These are phyloP conservation scores for Tarenaya hassleriana DNA, from an alignment of 345 rosid species.

Conservation along the genomic window DNA sequence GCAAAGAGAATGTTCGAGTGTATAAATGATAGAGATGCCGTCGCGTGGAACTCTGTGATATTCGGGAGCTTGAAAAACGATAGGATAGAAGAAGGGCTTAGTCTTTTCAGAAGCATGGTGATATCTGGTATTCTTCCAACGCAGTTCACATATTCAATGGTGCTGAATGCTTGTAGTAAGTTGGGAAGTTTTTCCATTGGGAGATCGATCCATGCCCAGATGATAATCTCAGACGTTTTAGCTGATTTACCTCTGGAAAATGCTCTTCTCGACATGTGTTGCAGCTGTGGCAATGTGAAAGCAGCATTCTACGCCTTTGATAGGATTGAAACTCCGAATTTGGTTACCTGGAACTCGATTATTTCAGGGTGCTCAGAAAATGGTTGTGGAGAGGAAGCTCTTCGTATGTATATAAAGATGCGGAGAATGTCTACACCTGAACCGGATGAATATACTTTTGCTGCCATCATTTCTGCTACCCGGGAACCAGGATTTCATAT, in stretches of 20 bases:
- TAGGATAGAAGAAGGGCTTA: constrained; percentile 38
- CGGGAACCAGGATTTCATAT: constrained; percentile 28
- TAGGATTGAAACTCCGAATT: constrained; percentile 39
- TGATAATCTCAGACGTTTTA: constrained; percentile 39
- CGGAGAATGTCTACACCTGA: constrained; percentile 30
- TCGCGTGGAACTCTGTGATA: constrained; percentile 75
- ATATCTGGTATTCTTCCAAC: constrained; percentile 47
- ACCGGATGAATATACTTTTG: constrained; percentile 78
- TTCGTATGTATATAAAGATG: constrained; percentile 44
- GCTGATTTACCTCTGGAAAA: constrained; percentile 63
- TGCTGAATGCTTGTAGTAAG: constrained; percentile 61
- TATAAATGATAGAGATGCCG: constrained; percentile 48
- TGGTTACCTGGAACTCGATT: constrained; percentile 85
- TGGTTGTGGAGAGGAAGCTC: constrained; percentile 48
- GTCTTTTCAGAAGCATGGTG: constrained; percentile 44
- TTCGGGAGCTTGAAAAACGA: constrained; percentile 61
- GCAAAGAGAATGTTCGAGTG: constrained; percentile 41
- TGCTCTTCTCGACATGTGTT: constrained; percentile 83
- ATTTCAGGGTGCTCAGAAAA: constrained; percentile 60
- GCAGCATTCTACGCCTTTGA: constrained; percentile 42
- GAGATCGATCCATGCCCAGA: constrained; percentile 44
- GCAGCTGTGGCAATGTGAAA: constrained; percentile 46
- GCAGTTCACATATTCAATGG: constrained; percentile 62
- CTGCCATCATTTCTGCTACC: constrained; percentile 57
- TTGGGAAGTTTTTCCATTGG: constrained; percentile 41